Evolutionary conservation across 768 basidiomycete genomes (phyloP).

Genomic region (Scleroderma citrinum): DNA sequence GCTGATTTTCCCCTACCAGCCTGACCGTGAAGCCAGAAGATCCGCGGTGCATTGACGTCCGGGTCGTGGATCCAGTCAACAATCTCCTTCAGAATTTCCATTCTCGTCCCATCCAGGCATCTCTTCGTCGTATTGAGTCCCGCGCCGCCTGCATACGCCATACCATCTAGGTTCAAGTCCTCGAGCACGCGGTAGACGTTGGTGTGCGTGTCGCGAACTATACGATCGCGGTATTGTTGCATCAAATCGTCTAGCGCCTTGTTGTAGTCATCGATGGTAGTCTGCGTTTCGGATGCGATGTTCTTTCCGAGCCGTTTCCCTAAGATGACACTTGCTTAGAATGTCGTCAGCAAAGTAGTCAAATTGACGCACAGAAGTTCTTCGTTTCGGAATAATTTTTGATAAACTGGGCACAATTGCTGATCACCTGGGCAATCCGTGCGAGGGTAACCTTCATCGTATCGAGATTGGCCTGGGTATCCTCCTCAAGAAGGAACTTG

Average conservation of each 20-base stretch:
- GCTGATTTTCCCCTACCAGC: not conserved
- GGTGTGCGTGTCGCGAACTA: too few species aligned
- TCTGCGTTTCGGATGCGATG: too few species aligned
- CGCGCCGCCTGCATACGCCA: not conserved
- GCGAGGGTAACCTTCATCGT: not conserved
- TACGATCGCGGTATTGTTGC: too few species aligned
- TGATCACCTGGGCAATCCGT: constrained; percentile 14
- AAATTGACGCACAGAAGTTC: constrained; percentile 11
- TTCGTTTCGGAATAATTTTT: constrained; percentile 19
- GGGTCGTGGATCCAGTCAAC: not conserved
- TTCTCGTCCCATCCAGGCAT: not conserved
- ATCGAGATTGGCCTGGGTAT: not conserved
- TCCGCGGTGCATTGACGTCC: not conserved
- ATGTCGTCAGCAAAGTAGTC: not conserved
- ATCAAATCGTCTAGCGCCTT: too few species aligned
- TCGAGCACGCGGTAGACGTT: too few species aligned
- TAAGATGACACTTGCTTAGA: too few species aligned
- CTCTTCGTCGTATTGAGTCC: not conserved
- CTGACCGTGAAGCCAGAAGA: not conserved
- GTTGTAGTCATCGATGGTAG: too few species aligned
- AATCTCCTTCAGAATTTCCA: not conserved
- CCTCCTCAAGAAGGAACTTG: not conserved
- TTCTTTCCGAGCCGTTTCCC: too few species aligned
- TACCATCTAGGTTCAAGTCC: not conserved
- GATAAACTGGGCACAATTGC: constrained; percentile 25